phyloP scores from a whole-genome alignment of 192 early-diverging fungal species.

The Phycomyces blakesleeanus region DNA sequence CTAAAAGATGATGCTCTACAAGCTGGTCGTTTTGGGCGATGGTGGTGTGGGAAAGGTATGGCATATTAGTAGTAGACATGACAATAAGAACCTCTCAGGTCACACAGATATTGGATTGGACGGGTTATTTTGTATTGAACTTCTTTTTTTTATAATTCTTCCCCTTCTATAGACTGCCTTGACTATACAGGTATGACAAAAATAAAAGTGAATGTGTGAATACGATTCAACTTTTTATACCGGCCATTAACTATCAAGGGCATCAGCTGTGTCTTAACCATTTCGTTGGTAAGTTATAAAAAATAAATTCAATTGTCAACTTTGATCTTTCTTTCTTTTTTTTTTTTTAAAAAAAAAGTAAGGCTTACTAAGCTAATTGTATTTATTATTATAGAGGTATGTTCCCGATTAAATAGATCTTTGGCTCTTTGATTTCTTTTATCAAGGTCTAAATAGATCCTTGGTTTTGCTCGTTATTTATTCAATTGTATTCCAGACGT shows the following conservation, averaged over 20 bases:
- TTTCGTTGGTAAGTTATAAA: slow-evolving; percentile 40
- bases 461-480: too few species aligned
- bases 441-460: neutral
- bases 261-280: slow-evolving; percentile 39
- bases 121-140: neutral
- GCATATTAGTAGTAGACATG: neutral
- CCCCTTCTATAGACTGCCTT: slow-evolving; percentile 36
- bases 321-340: neutral
- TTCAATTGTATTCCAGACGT: slow-evolving; percentile 53
- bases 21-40: slow-evolving; percentile 90
- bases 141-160: neutral
- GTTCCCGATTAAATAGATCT: slow-evolving; percentile 5
- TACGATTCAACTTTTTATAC: slow-evolving; percentile 2
- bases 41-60: slow-evolving; percentile 70
- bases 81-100: neutral
- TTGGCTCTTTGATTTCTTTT: neutral
- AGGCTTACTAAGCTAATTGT: neutral
- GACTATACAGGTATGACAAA: slow-evolving; percentile 34
- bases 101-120: neutral
- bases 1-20: slow-evolving; percentile 75
- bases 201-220: neutral
- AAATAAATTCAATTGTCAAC: neutral
- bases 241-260: neutral
- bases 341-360: neutral
- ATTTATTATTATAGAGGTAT: neutral